Evolutionary conservation across 139 green algal genomes (phyloP).

Genomic region (Mesotaenium endlicherianum): DNA sequence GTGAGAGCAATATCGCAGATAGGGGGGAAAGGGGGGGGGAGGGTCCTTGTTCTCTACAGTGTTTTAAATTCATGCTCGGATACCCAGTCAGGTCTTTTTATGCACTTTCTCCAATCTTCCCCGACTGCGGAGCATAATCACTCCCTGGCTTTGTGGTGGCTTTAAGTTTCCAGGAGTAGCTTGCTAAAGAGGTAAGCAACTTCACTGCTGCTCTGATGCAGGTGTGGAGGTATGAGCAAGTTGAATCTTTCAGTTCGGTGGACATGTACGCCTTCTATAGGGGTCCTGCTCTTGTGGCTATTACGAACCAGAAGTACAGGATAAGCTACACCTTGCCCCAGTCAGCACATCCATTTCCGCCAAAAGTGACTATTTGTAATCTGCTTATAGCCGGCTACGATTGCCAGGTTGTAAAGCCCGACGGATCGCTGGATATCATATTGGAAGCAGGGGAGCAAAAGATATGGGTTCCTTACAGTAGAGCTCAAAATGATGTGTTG

Average conservation of each 20-base stretch:
- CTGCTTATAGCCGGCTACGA: not conserved
- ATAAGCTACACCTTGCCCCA: not conserved
- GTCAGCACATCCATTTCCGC: not conserved
- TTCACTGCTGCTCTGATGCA: too few relatives aligned
- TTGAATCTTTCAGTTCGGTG: not conserved
- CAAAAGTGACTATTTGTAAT: not conserved
- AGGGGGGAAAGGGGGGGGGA: too few relatives aligned
- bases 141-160: too few relatives aligned
- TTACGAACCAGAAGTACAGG: not conserved
- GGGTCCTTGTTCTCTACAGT: too few relatives aligned
- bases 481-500: too few relatives aligned
- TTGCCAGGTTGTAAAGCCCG: not conserved
- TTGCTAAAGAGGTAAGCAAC: too few relatives aligned
- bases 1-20: too few relatives aligned
- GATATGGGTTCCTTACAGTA: not conserved
- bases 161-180: too few relatives aligned
- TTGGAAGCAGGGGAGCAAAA: slow-evolving; percentile 8
- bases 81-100: too few relatives aligned
- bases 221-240: slow-evolving; percentile 2
- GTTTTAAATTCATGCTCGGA: too few relatives aligned
- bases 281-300: not conserved
- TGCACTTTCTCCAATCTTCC: too few relatives aligned
- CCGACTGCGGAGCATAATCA: too few relatives aligned
- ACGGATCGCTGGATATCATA: not conserved
- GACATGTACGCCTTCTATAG: not conserved